These are phyloP conservation scores for Pleodorina starrii DNA, from an alignment of 139 green algal species.

Conservation along the genomic window DNA sequence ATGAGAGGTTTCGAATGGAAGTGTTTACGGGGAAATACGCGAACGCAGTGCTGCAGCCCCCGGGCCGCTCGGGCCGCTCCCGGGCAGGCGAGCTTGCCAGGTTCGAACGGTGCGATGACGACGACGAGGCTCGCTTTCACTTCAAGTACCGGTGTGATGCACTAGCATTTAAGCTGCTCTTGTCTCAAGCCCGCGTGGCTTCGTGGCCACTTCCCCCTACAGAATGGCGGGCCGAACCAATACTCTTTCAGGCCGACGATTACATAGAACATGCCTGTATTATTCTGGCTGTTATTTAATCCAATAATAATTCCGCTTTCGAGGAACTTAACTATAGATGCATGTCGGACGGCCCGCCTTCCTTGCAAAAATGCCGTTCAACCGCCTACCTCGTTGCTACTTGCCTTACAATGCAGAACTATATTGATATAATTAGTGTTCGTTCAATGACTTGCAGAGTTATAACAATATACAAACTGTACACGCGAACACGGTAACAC, in stretches of 20 bases:
- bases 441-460: not conserved
- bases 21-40: no score
- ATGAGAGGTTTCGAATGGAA: no score
- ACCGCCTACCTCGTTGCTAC: not conserved
- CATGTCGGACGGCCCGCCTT: slow-evolving; percentile 10
- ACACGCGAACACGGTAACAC: not conserved
- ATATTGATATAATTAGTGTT: not conserved
- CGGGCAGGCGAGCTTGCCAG: no score
- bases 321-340: slow-evolving; percentile 2
- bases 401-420: not conserved
- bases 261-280: not conserved
- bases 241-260: not conserved
- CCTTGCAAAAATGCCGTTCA: slow-evolving; percentile 13
- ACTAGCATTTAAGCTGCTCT: no score
- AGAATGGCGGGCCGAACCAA: not conserved
- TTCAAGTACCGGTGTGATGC: no score
- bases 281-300: not conserved
- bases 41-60: no score
- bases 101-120: no score
- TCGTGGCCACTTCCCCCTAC: not conserved
- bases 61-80: no score
- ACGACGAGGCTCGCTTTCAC: no score
- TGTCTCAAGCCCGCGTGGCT: no score
- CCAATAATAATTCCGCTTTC: not conserved
- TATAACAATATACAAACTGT: not conserved